Conservation (phyloP, 2,329 filamentous ascomycete species). For the Sarocladiaceae sp. region DNA sequence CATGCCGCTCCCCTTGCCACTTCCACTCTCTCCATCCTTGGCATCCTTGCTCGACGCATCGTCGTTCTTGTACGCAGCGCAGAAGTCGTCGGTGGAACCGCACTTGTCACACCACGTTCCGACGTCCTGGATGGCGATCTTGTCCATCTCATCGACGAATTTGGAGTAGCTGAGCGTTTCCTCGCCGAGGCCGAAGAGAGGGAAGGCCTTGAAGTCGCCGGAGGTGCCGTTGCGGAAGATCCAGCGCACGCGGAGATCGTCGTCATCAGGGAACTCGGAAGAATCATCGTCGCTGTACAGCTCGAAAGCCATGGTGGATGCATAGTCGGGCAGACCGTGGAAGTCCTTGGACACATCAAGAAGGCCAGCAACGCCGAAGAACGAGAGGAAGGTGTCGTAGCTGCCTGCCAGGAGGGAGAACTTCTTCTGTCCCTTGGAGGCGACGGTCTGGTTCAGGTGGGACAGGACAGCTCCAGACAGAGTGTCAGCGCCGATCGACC, state of each 20-base stretch:
- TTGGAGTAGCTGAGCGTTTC: constrained; percentile 21
- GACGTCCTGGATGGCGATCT: constrained; percentile 22
- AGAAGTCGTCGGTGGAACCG: constrained; percentile 21
- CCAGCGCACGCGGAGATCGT: constrained; percentile 26
- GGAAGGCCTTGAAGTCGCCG: constrained; percentile 21
- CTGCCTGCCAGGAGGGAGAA: constrained; percentile 27
- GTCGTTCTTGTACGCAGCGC: constrained; percentile 22
- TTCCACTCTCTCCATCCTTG: constrained; percentile 1
- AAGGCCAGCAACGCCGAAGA: constrained; percentile 25
- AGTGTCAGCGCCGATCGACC: constrained; percentile 25
- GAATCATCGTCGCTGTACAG: constrained; percentile 20
- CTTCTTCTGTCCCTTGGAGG: constrained; percentile 23
- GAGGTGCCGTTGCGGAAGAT: constrained; percentile 28
- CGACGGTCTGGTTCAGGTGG: constrained; percentile 25
- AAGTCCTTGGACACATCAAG: constrained; percentile 22
- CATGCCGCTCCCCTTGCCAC: constrained; percentile 16
- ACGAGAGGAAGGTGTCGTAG: constrained; percentile 30
- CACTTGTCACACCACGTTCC: constrained; percentile 25
- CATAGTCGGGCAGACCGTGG: constrained; percentile 27
- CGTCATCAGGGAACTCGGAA: constrained; percentile 19
- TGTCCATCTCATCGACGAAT: constrained; percentile 22
- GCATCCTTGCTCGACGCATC: constrained; percentile 9
- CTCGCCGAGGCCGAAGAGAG: constrained; percentile 23
- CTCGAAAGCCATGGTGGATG: constrained; percentile 30
- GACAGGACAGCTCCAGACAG: constrained; percentile 23